Evolutionary conservation across 768 basidiomycete species (phyloP), one percentile per base, ranked within the genome.

Genomic region (Lactarius pseudohatsudake): DNA sequence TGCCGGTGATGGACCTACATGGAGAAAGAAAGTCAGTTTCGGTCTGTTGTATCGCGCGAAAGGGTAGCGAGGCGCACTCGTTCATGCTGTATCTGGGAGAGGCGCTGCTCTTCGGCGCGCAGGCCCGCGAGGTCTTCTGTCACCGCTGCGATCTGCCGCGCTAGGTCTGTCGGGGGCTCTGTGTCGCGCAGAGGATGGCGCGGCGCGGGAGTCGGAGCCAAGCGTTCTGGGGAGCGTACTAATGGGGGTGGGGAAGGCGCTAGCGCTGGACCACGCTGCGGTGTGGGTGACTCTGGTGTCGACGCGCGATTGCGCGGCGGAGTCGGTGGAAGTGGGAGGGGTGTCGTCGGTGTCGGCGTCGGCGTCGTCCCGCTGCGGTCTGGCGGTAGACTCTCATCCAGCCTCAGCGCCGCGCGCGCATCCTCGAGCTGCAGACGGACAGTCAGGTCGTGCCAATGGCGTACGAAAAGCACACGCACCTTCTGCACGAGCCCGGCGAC

Each of bases 401-500:
- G 13, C 36, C 59, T 34, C 15, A 59, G n/a, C 16, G 66, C 41
- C 16, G 43, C 68, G 2, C 57, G 68, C 20, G 62, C 66, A 7
- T 61, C 47, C 45, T 67, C 68, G 22, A 69, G 66, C 69, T 69
- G 16, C 16, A 20, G n/a, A 54, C 10, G 3, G 15, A 30, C 15
- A 36, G 16, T 10, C 8, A 20, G 18, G 32, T 2, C 8, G 16
- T 16, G 9, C 59, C 16, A 13, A 22, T 22, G 10, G 9, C 4
- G 47, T 10, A 11, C 11, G n/a, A 4, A n/a, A n/a, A 9, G n/a
- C 13, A 11, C 59, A 18, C 10, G 32, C 41, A 70, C 70, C 68
- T 63, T 65, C n/a, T 59, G 45, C 3, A 67, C 54, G 34, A 71
- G 61, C 22, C 26, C 62, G 2, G 60, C 62, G 36, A 69, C 28